Evolutionary conservation across 1,139 yeast species (phyloP).

Genomic region (Sugiyamaella paludigena): DNA sequence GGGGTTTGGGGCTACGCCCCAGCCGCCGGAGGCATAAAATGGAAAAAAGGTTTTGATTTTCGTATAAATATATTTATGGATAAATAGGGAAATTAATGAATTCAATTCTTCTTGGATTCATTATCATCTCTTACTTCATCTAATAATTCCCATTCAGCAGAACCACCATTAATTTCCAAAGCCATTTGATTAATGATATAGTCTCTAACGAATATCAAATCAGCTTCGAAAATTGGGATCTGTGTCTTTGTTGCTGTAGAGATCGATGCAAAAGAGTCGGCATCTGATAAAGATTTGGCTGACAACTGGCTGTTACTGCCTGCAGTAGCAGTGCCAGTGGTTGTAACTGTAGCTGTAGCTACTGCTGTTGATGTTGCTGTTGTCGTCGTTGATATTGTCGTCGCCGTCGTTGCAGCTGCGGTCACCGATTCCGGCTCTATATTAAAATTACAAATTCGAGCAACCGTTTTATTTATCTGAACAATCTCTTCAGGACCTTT

Average conservation of each 20-base stretch:
- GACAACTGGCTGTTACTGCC: neutral
- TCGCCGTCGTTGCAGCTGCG: neutral
- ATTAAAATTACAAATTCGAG: slow-evolving; percentile 14
- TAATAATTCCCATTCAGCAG: slow-evolving; percentile 39
- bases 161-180: slow-evolving; percentile 36
- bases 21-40: too few relatives aligned
- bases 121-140: slow-evolving; percentile 22
- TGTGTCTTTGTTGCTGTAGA: slow-evolving; percentile 8
- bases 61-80: too few relatives aligned
- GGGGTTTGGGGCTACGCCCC: too few relatives aligned
- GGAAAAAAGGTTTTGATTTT: too few relatives aligned
- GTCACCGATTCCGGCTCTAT: neutral
- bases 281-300: neutral
- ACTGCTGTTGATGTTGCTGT: neutral
- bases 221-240: slow-evolving; percentile 12
- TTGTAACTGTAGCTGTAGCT: neutral
- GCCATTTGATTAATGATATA: slow-evolving; percentile 35
- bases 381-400: neutral
- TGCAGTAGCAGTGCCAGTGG: neutral
- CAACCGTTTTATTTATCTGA: slow-evolving; percentile 19
- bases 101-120: too few relatives aligned
- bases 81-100: too few relatives aligned
- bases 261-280: neutral
- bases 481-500: slow-evolving; percentile 18
- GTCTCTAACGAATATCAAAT: slow-evolving; percentile 29